Conservation (phyloP, 176 grass and related monocot species). For the Aegilops speltoides region DNA sequence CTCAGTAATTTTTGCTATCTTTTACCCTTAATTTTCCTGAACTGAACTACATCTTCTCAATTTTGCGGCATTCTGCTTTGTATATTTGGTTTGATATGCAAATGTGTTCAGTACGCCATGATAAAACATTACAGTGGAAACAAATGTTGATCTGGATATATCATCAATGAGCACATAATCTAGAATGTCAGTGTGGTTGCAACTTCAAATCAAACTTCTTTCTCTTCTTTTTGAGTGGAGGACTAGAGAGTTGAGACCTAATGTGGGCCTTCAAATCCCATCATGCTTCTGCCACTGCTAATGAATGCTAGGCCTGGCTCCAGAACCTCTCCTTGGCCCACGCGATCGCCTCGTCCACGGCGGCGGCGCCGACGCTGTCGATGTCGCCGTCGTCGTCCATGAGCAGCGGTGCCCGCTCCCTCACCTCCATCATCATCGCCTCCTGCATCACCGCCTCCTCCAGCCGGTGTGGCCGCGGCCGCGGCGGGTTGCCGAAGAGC, state of each 20-base stretch:
- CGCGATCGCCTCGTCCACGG: conserved; percentile 75
- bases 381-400: conserved; percentile 53
- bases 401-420: conserved; percentile 42
- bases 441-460: conserved; percentile 33
- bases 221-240: neutral
- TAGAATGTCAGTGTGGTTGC: conserved; percentile 16
- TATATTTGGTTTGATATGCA: neutral
- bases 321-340: conserved; percentile 90
- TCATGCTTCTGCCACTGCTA: neutral
- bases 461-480: conserved; percentile 15
- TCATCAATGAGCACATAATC: neutral
- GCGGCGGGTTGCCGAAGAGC: conserved; percentile 36
- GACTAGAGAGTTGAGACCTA: neutral
- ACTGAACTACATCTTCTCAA: neutral
- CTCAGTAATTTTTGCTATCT: neutral
- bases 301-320: conserved; percentile 33
- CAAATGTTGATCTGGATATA: neutral
- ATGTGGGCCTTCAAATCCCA: neutral
- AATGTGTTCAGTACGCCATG: neutral
- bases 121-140: neutral
- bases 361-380: conserved; percentile 47
- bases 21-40: neutral
- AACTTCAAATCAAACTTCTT: neutral
- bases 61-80: neutral
- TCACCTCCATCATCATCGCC: conserved; percentile 30